Evolutionary conservation across 352 stramenopile genomes (phyloP).

Genomic region (Proteromonas lacertae): DNA sequence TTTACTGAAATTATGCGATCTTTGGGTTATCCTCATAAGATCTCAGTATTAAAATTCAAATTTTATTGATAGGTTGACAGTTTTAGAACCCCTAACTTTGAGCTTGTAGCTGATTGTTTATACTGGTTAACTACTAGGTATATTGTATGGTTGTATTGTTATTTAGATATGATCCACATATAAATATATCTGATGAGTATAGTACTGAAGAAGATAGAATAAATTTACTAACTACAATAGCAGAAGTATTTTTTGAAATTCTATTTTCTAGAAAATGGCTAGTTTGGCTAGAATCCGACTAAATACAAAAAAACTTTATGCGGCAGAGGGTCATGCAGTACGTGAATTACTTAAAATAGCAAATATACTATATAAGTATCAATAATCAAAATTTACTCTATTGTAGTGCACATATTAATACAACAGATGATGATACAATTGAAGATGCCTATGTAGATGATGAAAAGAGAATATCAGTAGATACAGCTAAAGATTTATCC

Average conservation of each 20-base stretch:
- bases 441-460: too few species aligned
- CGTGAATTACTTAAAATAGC: slow-evolving; percentile 67
- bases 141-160: not conserved
- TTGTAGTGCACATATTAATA: slow-evolving; percentile 10
- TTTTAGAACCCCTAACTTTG: slow-evolving; percentile 77
- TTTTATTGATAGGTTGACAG: slow-evolving; percentile 45
- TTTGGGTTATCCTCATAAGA: slow-evolving; percentile 46
- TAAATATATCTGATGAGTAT: slow-evolving; percentile 32
- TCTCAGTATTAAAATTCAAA: slow-evolving; percentile 9
- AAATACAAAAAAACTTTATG: slow-evolving; percentile 72
- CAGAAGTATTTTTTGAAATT: slow-evolving; percentile 53
- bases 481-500: too few species aligned
- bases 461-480: slow-evolving; percentile 11
- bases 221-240: slow-evolving; percentile 60
- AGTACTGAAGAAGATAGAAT: slow-evolving; percentile 48
- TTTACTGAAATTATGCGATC: slow-evolving; percentile 74
- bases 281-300: slow-evolving; percentile 52
- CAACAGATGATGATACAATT: too few species aligned
- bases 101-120: slow-evolving; percentile 63
- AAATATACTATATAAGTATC: slow-evolving; percentile 51
- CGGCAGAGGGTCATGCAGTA: slow-evolving; percentile 44
- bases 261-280: slow-evolving; percentile 19
- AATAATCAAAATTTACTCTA: too few species aligned
- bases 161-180: not conserved
- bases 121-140: slow-evolving; percentile 72